Percentiles rank a stretch among this genome's conserved stretches.
These are phyloP conservation scores for Cutaneotrichosporon cavernicola DNA, from an alignment of 1,284 basidiomycete genomes.

Conservation along the genomic window DNA sequence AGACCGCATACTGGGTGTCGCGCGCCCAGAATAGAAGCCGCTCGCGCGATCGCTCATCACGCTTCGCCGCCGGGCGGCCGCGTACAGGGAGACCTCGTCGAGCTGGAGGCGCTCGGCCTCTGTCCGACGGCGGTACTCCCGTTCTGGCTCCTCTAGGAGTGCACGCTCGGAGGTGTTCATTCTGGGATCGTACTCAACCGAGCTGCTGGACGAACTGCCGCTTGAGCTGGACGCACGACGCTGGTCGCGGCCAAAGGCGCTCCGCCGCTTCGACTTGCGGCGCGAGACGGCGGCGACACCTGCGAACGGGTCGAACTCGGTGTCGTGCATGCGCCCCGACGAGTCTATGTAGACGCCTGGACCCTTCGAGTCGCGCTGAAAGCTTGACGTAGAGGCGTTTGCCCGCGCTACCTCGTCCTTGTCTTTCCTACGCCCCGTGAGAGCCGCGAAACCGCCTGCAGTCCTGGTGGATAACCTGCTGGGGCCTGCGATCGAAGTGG, in stretches of 20 bases:
- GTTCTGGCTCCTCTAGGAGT: conserved; percentile 32
- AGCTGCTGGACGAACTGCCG: conserved; percentile 15
- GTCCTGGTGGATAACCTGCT: conserved; percentile 32
- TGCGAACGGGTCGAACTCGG: conserved; percentile 53
- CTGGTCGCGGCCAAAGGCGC: conserved; percentile 45
- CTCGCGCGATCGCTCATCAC: conserved; percentile 42
- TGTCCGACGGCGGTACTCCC: conserved; percentile 38
- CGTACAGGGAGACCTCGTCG: conserved; percentile 45
- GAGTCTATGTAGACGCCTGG: conserved; percentile 49
- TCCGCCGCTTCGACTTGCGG: conserved; percentile 40
- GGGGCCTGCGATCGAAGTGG: conserved; percentile 35
- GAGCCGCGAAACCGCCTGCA: conserved; percentile 35
- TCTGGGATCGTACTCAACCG: conserved; percentile 11
- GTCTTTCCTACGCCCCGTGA: conserved; percentile 19
- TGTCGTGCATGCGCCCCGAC: conserved; percentile 50
- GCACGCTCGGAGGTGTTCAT: conserved; percentile 6
- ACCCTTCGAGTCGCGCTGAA: conserved; percentile 8
- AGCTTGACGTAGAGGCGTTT: conserved; percentile 14
- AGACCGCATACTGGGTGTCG: conserved; percentile 34
- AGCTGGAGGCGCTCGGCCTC: conserved; percentile 44
- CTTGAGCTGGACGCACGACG: conserved; percentile 29
- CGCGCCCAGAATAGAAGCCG: conserved; percentile 29
- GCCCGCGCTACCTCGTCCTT: conserved; percentile 26
- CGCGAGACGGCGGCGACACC: conserved; percentile 45
- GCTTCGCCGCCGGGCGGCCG: conserved; percentile 41